Base-by-base conservation (phyloP, 768 basidiomycete species). In the Pholiota molesta region DNA sequence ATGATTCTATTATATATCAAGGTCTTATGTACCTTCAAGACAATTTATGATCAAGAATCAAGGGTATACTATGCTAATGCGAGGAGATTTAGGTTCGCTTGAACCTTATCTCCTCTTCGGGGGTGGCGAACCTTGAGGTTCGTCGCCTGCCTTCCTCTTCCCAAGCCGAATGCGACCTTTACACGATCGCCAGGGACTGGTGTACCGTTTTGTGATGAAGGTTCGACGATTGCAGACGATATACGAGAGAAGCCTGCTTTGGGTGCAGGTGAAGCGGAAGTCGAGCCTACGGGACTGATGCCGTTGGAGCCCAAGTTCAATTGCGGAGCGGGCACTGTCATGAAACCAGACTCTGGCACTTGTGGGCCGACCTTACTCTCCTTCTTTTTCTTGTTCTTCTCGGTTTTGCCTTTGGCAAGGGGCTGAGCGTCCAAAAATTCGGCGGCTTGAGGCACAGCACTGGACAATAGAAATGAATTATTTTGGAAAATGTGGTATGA, bases 351-450 rank as follows among this genome's bases (percentile, higher is more conserved):
- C 42, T 83, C 80, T 6, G 75, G 77, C 35, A 72, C 72, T 59
- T 83, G 83, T 23, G 82, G 78, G 0, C 76, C 74, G 35, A 74
- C 77, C 71, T 87, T 91, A 52, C 76, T 81, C 61, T 90, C 89
- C 70, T 92, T 93, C 79, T 93, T 94, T 73, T 87, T 89, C 74
- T 91, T 92, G 61, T 82, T 80, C 73, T 90, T 92, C 71, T 92
- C 91, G 5, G 90, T 89, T 75, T 93, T 94, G 37, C 89, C 89
- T 72, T 95, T 95, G 0, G 90, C 84, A 13, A 95, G 77, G 3
- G 91, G 90, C 64, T 91, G 91, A 16, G 87, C 79, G 65, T 95
- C 93, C 57, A 95, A 77, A 73, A 93, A 92, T 65, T 92, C 91
- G 1, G 85, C 81, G 5, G 84, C 87, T 76, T 94, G 93, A n/a